A percentile compares a stretch with the other conserved stretches of the same genome.
phyloP scores from a whole-genome alignment of 2,329 filamentous ascomycete genomes.

The Xylariaceae sp. region DNA sequence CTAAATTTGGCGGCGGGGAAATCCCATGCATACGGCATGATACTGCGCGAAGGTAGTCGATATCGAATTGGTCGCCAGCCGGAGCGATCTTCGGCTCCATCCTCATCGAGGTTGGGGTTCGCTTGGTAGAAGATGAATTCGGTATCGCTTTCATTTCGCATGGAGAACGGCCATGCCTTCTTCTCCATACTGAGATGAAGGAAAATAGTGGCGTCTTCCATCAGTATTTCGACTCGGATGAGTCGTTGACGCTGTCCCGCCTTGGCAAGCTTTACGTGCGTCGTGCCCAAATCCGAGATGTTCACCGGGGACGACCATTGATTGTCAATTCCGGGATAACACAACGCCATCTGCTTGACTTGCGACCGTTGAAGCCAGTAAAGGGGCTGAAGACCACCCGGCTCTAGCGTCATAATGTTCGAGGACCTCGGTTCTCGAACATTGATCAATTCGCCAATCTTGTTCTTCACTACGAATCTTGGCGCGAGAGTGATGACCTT shows the following conservation, averaged over 20 bases:
- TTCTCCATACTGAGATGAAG: conserved; percentile 83
- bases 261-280: conserved; percentile 90
- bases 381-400: conserved; percentile 76
- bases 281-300: conserved; percentile 87
- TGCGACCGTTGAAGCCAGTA: conserved; percentile 81
- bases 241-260: conserved; percentile 83
- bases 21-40: conserved; percentile 99
- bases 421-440: conserved; percentile 90
- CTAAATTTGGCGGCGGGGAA: conserved; percentile 97
- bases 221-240: conserved; percentile 79
- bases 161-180: conserved; percentile 96
- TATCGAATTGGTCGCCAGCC: conserved; percentile 93
- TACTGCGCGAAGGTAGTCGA: conserved; percentile 84
- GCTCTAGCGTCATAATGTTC: conserved; percentile 70
- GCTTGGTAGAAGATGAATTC: conserved; percentile 97
- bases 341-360: conserved; percentile 85
- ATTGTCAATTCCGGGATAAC: conserved; percentile 90
- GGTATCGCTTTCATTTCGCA: conserved; percentile 95
- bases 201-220: conserved; percentile 93
- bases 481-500: conserved; percentile 93
- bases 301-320: conserved; percentile 98
- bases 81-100: conserved; percentile 74
- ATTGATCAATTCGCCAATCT: conserved; percentile 79
- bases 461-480: conserved; percentile 90
- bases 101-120: conserved; percentile 87